Conservation (phyloP, 2,329 filamentous ascomycete species). For the Aspergillus spinulosporus region DNA sequence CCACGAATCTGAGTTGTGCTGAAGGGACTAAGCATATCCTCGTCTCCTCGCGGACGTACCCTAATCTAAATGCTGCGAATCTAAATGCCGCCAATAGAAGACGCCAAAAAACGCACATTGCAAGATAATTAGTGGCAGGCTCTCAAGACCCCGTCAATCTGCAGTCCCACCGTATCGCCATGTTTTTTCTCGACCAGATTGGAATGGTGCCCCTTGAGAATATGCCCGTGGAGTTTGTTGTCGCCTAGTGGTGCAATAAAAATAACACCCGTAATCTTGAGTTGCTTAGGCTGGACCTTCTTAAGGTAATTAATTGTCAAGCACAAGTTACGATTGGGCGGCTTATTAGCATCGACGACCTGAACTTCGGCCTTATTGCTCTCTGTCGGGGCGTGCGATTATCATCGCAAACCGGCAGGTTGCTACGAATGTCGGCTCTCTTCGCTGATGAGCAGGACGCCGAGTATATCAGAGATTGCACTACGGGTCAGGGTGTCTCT, state of each 20-base stretch:
- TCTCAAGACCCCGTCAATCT: conserved; percentile 49
- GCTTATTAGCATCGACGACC: conserved; percentile 12
- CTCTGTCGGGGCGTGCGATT: conserved; percentile 20
- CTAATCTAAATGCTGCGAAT: not conserved
- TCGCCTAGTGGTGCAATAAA: conserved; percentile 13
- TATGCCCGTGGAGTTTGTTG: conserved; percentile 12
- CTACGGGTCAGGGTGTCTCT: not conserved
- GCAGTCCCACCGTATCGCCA: conserved; percentile 52
- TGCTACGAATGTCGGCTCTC: not conserved
- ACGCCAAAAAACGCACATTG: not conserved
- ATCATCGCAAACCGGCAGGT: no score
- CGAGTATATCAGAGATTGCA: not conserved
- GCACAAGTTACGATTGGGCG: conserved; percentile 20
- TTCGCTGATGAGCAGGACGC: not conserved
- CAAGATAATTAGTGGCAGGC: not conserved
- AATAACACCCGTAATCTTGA: conserved; percentile 14
- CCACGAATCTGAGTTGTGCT: no score
- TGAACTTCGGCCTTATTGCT: conserved; percentile 44
- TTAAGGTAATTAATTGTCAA: conserved; percentile 10
- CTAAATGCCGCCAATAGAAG: not conserved
- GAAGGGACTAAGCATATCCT: not conserved
- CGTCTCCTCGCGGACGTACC: not conserved
- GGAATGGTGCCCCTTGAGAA: conserved; percentile 12
- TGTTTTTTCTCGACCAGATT: conserved; percentile 29
- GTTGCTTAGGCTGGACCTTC: conserved; percentile 1